Conservation (phyloP, 148 eudicot species). For the Vaccinium macrocarpon region DNA sequence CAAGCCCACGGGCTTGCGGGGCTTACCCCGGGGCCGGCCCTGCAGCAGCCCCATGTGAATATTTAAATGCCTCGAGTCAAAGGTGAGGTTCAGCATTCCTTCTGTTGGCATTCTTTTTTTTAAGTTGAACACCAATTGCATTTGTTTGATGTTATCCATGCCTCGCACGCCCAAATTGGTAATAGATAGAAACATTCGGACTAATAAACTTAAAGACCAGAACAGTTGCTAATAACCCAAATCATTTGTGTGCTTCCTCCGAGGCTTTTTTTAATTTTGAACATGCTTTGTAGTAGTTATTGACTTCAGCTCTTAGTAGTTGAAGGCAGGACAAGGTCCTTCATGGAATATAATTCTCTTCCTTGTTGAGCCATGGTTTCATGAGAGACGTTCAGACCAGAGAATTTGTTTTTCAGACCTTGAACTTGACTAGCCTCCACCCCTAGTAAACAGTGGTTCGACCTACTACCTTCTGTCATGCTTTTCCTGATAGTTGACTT, state of each 20-base stretch:
- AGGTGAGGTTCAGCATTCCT: conserved; percentile 33
- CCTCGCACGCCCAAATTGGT: background rate
- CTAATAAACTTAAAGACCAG: background rate
- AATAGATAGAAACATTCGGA: background rate
- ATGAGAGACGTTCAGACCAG: background rate
- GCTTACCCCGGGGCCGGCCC: too few relatives aligned
- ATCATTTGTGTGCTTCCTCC: background rate
- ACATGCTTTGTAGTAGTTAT: background rate
- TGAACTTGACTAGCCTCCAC: background rate
- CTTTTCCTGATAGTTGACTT: conserved; percentile 13
- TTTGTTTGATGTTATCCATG: background rate
- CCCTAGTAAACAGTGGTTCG: background rate
- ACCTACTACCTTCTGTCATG: background rate
- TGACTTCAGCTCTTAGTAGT: background rate
- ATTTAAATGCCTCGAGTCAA: conserved; percentile 39
- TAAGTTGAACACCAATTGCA: background rate
- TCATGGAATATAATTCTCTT: too few relatives aligned
- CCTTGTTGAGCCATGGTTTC: too few relatives aligned
- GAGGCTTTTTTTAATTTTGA: background rate
- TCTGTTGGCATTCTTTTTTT: background rate
- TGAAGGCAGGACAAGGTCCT: background rate
- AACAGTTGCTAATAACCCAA: background rate
- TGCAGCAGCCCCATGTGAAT: too few relatives aligned
- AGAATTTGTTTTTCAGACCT: conserved; percentile 1
- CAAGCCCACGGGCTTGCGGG: too few relatives aligned